Conservation (phyloP, 345 rosid species). For the Rhodamnia rubescens region DNA sequence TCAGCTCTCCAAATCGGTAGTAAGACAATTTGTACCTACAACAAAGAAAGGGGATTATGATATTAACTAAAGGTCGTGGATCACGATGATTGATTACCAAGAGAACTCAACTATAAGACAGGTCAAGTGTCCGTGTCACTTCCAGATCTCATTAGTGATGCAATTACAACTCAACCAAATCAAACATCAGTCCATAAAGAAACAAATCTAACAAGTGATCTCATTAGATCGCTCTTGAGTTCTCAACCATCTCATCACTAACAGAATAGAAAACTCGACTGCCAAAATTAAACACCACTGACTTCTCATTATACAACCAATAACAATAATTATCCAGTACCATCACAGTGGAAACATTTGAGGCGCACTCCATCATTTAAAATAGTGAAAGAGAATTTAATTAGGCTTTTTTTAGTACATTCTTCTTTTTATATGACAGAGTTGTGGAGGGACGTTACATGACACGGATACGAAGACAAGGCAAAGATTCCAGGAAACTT, state of each 20-base stretch:
- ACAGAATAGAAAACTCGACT: background rate
- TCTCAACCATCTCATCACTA: background rate
- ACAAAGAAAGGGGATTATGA: background rate
- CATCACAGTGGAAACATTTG: background rate
- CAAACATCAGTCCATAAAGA: background rate
- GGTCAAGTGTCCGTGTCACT: background rate
- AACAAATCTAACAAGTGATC: background rate
- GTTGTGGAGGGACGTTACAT: background rate
- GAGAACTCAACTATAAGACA: background rate
- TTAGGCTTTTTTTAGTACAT: background rate
- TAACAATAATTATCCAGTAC: background rate
- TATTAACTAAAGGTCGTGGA: background rate
- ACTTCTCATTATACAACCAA: background rate
- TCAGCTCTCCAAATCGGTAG: constrained; percentile 93
- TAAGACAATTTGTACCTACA: constrained; percentile 87
- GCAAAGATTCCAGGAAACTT: constrained; percentile 18
- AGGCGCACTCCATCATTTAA: background rate
- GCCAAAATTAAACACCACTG: background rate
- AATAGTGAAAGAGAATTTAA: background rate
- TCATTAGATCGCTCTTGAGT: background rate
- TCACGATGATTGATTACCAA: background rate
- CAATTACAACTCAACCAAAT: background rate
- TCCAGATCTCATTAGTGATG: background rate
- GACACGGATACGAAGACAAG: background rate
- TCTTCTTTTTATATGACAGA: background rate